Evolutionary conservation across 1,284 basidiomycete genomes (phyloP), one percentile per base, ranked within the genome.

Genomic region (Malassezia sp.): DNA sequence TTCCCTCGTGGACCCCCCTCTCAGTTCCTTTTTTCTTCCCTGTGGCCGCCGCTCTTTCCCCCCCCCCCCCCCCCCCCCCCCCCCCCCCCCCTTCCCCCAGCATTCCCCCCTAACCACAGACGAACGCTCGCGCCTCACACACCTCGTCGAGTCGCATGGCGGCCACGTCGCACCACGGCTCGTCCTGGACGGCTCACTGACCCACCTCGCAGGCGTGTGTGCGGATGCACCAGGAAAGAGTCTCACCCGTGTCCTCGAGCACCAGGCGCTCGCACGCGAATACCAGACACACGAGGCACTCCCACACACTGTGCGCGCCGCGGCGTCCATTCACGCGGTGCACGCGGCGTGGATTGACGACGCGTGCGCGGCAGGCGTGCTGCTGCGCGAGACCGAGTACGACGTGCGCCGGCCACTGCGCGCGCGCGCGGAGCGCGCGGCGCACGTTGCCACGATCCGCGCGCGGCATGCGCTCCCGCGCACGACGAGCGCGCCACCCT

Each of bases 341-440:
- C 85, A 84, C 80, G 82, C 84, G 54, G 83, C 85, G 50, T 87
- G 84, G 84, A 82, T 87, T 53, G 83, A 81, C 80, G 84, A 86
- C 56, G 84, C 75, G 26, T 53, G 84, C 8, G 75, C 79, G 36
- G 81, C 78, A 54, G 78, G 79, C 47, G 84, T 82, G 22, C 54
- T 57, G 26, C 35, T 65, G 14, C 50, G 48, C 29, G 60, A 62
- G 38, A 45, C 50, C 20, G 38, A 21, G 30, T 65, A 65, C 40
- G 54, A 57, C n/a, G 56, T 60, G 39, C 52, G 49, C 30, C 42
- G 45, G 10, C 41, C 38, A 20, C 35, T 52, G n/a, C 54, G 51
- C 0, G 24, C 20, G 6, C 21, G 15, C 24, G 30, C 32, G 18
- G 37, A 14, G 24, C 37, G 44, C 7, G 31, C 34, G 11, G 33